phyloP scores from a whole-genome alignment of 495 filamentous ascomycete genomes.

The Aspergillus baeticus region DNA sequence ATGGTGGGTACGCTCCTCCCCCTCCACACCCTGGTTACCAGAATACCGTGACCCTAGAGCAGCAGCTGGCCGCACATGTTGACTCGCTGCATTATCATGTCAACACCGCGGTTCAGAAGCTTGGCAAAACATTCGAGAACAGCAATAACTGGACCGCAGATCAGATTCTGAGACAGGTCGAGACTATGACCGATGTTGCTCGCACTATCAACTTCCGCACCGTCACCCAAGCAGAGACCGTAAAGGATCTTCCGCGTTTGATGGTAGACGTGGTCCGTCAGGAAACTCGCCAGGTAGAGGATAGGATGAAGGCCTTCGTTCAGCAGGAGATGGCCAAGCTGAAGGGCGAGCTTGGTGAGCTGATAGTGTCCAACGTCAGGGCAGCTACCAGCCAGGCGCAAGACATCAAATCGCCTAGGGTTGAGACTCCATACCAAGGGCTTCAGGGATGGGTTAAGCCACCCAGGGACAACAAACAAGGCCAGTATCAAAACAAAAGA shows the following conservation, averaged over 20 bases:
- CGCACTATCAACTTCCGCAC: slow-evolving; percentile 13
- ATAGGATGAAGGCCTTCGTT: slow-evolving; percentile 9
- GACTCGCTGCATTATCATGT: slow-evolving; percentile 25
- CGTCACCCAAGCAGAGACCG: slow-evolving; percentile 9
- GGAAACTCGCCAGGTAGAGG: slow-evolving; percentile 13
- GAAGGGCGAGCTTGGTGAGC: slow-evolving; percentile 12
- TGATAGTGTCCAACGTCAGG: background rate
- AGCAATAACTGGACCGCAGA: slow-evolving; percentile 22
- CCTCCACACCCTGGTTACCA: slow-evolving; percentile 25
- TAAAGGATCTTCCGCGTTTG: slow-evolving; percentile 10
- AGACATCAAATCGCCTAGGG: background rate
- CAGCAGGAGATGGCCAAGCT: slow-evolving; percentile 16
- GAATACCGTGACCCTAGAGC: slow-evolving; percentile 25
- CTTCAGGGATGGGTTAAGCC: background rate
- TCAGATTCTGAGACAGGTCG: slow-evolving; percentile 20
- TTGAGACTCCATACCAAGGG: background rate
- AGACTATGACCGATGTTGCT: slow-evolving; percentile 14
- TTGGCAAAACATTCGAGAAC: slow-evolving; percentile 17
- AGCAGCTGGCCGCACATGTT: slow-evolving; percentile 19
- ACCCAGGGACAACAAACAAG: background rate
- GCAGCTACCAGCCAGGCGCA: background rate
- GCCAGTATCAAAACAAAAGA: slow-evolving; percentile 4
- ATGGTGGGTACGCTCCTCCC: slow-evolving; percentile 26
- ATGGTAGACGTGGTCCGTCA: slow-evolving; percentile 9
- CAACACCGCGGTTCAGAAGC: slow-evolving; percentile 6